Base-by-base conservation (phyloP, 164 flowering plant species). In the Aristolochia contorta region DNA sequence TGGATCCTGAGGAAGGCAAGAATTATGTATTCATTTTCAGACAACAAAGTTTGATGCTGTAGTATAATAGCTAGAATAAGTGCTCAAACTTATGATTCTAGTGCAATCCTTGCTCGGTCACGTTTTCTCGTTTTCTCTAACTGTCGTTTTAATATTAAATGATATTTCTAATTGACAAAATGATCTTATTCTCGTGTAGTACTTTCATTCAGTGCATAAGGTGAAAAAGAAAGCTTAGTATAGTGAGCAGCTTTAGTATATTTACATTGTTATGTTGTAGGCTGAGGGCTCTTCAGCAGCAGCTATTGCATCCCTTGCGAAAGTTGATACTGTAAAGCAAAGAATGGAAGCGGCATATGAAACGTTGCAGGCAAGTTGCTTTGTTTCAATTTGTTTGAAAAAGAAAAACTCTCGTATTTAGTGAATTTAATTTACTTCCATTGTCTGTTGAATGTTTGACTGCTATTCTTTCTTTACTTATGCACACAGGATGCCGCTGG, bases 231-330 rank as follows among this genome's bases (percentile, higher is more conserved):
- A 12, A 53, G 27, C 6, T 27, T 16, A 7, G 1, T 3, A 0
- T 30, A 16, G 21, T 13, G 14, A 49, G 19, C n/a, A 18, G 20
- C 22, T 4, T 20, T 4, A 49, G 19, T 18, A 49, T 49, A 4
- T 30, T 56, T 24, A 56, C 16, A 16, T 53, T 21, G 13, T 16
- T 21, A 21, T 53, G 25, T 12, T 64, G 53, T 65, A 94, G 99
- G 99, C 99, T 4, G 96, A 94, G 70, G 99, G 97, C 62, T 84
- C 97, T 6, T 89, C 99, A 12, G 91, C 99, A 47, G 99, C 89
- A 71, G 85, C 97, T 27, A 80, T 94, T 67, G 86, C 91, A 47
- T 89, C 96, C 14, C 89, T 94, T 63, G 90, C 99, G 8, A 91
- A 85, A 80, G 86, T 94, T 56, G 97, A 94, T 62, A 83, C 75